Base-by-base conservation (phyloP, 164 flowering plant species). In the Cinnamomum chago region DNA sequence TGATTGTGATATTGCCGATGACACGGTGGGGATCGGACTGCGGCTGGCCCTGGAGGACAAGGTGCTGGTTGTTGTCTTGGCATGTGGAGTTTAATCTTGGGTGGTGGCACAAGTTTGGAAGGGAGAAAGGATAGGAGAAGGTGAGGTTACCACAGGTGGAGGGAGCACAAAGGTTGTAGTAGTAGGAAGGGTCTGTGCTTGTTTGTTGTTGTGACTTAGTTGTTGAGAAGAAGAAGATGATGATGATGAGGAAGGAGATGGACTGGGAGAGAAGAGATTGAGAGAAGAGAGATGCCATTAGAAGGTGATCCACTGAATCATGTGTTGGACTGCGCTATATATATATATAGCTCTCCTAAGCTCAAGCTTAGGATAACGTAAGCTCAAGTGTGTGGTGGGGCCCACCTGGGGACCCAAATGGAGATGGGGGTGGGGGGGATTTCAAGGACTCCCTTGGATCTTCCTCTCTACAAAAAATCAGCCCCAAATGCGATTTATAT, bases 121-220 rank as follows among this genome's bases (percentile, higher is more conserved):
- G 30, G 28, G 68, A 11, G 33, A 62, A 72, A 23, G 69, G 69
- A 20, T 67, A 67, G 47, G 28, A 14, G 24, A 67, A 18, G 24
- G 67, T n/a, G n/a, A 27, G 69, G 50, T 28, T 28, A 5, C 30
- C 30, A 14, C 69, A 67, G 1, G 35, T 27, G n/a, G 69, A 67
- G 14, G 69, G 69, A 14, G 69, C 69, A 35, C 69, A 67, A 12
- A 67, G 50, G 69, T 67, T 67, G 69, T 67, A 67, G 69, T 67
- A 67, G 69, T 67, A 25, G 40, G 40, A 67, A 67, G 69, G 69
- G 11, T 67, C 69, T 30, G 69, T 67, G 69, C 69, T 67, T 4
- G 24, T 40, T 40, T 40, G 47, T 40, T 40, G 47, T 7, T 40
- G 47, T 7, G 47, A 40, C 11, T 40, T 40, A 5, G 47, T 40